Percentiles rank a stretch among this genome's conserved stretches.
Conservation (phyloP, 768 basidiomycete genomes). For the Boletus sensibilis region DNA sequence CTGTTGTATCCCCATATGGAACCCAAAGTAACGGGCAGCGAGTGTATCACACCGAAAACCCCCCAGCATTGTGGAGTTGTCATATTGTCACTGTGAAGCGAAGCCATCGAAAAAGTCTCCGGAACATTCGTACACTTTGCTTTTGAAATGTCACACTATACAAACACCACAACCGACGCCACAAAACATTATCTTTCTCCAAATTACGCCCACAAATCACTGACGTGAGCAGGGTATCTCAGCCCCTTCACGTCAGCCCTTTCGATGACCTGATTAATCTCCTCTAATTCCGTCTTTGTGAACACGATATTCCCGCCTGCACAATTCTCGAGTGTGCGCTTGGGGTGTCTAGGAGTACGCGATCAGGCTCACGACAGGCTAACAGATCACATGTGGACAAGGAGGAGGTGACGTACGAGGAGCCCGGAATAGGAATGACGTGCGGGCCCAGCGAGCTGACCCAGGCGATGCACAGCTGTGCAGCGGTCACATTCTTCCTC, state of each 20-base stretch:
- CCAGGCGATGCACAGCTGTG: constrained; percentile 46
- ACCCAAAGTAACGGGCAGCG: too few species aligned
- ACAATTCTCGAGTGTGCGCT: constrained; percentile 46
- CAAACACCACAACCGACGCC: not conserved
- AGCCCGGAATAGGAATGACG: constrained; percentile 53
- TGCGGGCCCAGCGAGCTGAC: constrained; percentile 39
- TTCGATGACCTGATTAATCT: constrained; percentile 41
- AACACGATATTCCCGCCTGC: constrained; percentile 43
- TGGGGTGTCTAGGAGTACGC: constrained; percentile 22
- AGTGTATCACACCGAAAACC: too few species aligned
- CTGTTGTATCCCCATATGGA: not conserved
- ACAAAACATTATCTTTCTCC: not conserved
- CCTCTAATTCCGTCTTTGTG: constrained; percentile 37
- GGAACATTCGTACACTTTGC: not conserved
- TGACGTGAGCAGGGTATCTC: constrained; percentile 33
- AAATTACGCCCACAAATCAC: constrained; percentile 32
- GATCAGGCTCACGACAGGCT: constrained; percentile 1
- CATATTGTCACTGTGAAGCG: too few species aligned
- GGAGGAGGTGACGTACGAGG: constrained; percentile 32
- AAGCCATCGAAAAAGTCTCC: too few species aligned
- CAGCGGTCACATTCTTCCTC: constrained; percentile 41
- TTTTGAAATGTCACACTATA: not conserved
- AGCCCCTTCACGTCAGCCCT: constrained; percentile 39
- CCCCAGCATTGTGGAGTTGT: too few species aligned
- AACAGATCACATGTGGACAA: constrained; percentile 15